Evolutionary conservation across 768 basidiomycete genomes (phyloP).

Genomic region (Russula brevipes): DNA sequence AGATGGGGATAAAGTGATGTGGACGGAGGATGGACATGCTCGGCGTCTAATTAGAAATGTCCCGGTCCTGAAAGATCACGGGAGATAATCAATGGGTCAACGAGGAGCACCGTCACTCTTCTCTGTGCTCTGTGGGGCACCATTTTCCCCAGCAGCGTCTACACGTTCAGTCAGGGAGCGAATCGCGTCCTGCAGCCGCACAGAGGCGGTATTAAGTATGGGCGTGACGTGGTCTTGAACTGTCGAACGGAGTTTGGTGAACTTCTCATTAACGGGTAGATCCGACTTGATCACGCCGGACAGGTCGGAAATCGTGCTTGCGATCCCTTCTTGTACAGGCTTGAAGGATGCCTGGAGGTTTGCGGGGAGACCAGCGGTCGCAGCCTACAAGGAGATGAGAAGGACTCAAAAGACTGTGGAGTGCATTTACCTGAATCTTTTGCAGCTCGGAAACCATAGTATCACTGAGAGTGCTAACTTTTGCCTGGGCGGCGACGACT

Average conservation of each 20-base stretch:
- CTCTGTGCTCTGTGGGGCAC: neutral
- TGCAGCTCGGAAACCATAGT: constrained; percentile 63
- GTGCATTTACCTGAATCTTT: constrained; percentile 42
- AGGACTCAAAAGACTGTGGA: neutral
- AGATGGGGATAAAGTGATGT: constrained; percentile 6
- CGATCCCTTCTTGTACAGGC: constrained; percentile 51
- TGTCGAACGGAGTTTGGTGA: constrained; percentile 48
- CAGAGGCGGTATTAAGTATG: constrained; percentile 44
- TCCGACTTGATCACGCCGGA: constrained; percentile 50
- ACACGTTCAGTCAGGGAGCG: constrained; percentile 20
- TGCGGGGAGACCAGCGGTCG: constrained; percentile 47
- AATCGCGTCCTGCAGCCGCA: constrained; percentile 33
- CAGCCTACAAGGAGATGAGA: constrained; percentile 36
- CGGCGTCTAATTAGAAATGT: constrained; percentile 7
- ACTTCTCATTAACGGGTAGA: constrained; percentile 58
- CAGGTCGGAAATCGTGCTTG: constrained; percentile 49
- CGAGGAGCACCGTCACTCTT: constrained; percentile 23
- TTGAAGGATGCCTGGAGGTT: constrained; percentile 57
- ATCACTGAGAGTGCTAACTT: constrained; percentile 56
- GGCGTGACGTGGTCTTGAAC: constrained; percentile 59
- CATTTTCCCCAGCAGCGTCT: constrained; percentile 26
- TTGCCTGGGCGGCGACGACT: constrained; percentile 48
- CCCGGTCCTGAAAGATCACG: neutral
- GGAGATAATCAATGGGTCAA: constrained; percentile 8
- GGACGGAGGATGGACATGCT: neutral